Evolutionary conservation across 176 grass and related monocot genomes (phyloP).

Genomic region (Phragmites australis): DNA sequence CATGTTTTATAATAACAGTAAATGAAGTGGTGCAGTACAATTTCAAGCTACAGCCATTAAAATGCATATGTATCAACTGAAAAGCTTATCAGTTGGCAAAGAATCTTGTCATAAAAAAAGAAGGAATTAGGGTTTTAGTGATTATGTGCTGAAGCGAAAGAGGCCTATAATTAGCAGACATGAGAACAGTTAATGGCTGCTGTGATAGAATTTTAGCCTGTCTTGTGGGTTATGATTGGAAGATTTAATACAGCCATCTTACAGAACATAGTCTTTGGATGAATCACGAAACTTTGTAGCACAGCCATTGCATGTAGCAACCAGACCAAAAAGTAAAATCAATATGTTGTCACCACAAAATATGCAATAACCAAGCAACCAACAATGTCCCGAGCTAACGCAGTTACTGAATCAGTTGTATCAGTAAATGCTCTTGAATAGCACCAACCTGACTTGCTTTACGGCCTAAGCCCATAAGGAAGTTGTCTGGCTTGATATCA

Average conservation of each 20-base stretch:
- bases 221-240: constrained; percentile 12
- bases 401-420: not conserved
- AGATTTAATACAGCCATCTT: constrained; percentile 17
- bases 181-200: not conserved
- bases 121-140: not conserved
- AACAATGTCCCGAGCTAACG: not conserved
- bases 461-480: constrained; percentile 82
- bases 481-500: constrained; percentile 96
- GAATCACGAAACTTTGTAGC: no score
- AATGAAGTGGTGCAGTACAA: not conserved
- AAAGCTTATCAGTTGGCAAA: not conserved
- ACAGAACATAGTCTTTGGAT: no score
- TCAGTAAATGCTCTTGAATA: constrained; percentile 18
- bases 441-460: constrained; percentile 79
- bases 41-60: constrained; percentile 6
- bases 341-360: constrained; percentile 6
- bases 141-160: constrained; percentile 15
- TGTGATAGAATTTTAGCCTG: constrained; percentile 13
- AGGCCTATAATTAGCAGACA: not conserved
- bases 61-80: constrained; percentile 1
- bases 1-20: not conserved
- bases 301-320: no score
- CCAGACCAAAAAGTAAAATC: no score
- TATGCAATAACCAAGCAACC: constrained; percentile 3
- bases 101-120: constrained; percentile 1